These are phyloP conservation scores for Trichoderma orchidacearum DNA, from an alignment of 495 filamentous ascomycete species.

Conservation along the genomic window DNA sequence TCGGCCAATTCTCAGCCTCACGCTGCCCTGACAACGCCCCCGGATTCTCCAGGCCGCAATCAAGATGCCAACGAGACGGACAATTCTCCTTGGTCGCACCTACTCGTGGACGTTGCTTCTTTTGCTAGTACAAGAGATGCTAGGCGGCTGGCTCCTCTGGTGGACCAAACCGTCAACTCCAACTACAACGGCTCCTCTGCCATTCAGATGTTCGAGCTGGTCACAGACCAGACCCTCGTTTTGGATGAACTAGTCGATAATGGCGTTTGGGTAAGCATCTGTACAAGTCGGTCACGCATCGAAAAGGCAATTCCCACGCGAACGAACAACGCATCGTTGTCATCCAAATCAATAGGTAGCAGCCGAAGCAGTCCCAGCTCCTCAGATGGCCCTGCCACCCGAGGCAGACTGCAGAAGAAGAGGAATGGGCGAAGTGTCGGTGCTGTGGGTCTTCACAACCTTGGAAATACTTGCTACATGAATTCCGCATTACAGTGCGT, in stretches of 20 bases:
- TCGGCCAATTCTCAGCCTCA: background rate
- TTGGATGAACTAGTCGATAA: conserved; percentile 62
- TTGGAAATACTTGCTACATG: conserved; percentile 98
- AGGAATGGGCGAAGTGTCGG: conserved; percentile 48
- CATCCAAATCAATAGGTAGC: conserved; percentile 19
- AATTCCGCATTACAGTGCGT: conserved; percentile 94
- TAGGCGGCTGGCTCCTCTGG: conserved; percentile 19
- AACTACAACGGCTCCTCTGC: conserved; percentile 66
- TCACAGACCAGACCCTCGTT: conserved; percentile 54
- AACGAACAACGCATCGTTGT: conserved; percentile 15
- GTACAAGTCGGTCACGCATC: conserved; percentile 20
- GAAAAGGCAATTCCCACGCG: conserved; percentile 20
- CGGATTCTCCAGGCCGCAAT: conserved; percentile 15
- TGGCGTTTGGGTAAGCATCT: conserved; percentile 51
- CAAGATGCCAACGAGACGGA: conserved; percentile 14
- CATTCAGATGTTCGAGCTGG: conserved; percentile 49
- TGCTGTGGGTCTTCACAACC: conserved; percentile 69
- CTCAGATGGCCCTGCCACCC: conserved; percentile 35
- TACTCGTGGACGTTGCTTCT: conserved; percentile 57
- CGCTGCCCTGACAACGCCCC: conserved; percentile 12
- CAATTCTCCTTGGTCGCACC: conserved; percentile 36
- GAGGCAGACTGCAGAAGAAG: conserved; percentile 51
- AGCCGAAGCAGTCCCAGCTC: conserved; percentile 54
- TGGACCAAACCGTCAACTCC: conserved; percentile 58
- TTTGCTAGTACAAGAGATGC: conserved; percentile 37